Percentiles rank a stretch among this genome's conserved stretches.
phyloP scores from a whole-genome alignment of 805 yeast species.

The Metschnikowia continentalis region DNA sequence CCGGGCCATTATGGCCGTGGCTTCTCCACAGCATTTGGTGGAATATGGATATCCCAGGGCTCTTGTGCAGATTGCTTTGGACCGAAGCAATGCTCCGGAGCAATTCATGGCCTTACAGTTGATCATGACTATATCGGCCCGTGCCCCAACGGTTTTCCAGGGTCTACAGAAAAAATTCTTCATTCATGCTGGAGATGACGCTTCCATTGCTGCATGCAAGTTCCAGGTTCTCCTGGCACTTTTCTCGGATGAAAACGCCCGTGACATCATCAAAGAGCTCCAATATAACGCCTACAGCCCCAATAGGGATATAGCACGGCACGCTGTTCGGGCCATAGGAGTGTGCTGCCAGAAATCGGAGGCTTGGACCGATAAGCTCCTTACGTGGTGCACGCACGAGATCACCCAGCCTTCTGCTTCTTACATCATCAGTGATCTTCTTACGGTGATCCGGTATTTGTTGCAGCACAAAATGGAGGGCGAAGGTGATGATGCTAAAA shows the following conservation, averaged over 20 bases:
- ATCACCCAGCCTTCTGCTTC: conserved; percentile 25
- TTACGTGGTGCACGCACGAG: conserved; percentile 61
- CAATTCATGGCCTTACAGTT: conserved; percentile 42
- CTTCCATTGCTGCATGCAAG: conserved; percentile 46
- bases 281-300: conserved; percentile 48
- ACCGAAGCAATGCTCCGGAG: conserved; percentile 18
- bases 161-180: conserved; percentile 46
- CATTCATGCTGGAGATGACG: conserved; percentile 52
- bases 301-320: conserved; percentile 25
- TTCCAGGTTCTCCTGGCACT: conserved; percentile 52
- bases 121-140: conserved; percentile 23
- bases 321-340: conserved; percentile 61
- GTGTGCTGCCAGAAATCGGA: conserved; percentile 48
- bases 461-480: conserved; percentile 49
- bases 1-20: conserved; percentile 53
- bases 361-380: conserved; percentile 49
- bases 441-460: conserved; percentile 68
- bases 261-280: conserved; percentile 54
- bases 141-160: conserved; percentile 21
- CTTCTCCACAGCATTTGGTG: conserved; percentile 51
- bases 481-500: conserved; percentile 21
- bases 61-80: conserved; percentile 43
- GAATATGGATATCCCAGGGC: conserved; percentile 48
- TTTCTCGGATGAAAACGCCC: conserved; percentile 56
- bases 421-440: conserved; percentile 53